Percentiles rank a stretch among this genome's conserved stretches.
phyloP scores from a whole-genome alignment of 1,284 basidiomycete species.

The Ganoderma meredithae region DNA sequence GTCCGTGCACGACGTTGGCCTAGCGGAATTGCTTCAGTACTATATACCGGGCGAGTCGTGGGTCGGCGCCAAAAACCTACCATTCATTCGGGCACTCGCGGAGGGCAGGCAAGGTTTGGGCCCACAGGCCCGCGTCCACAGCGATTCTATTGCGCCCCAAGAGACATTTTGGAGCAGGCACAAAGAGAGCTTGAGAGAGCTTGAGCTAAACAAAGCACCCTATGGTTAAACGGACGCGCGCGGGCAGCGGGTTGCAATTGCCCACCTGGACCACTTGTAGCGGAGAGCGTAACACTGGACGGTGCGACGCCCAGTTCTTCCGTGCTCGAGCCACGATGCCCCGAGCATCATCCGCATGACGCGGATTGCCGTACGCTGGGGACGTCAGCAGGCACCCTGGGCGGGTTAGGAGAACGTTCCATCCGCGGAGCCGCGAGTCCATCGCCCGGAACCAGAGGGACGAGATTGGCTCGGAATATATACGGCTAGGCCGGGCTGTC shows the following conservation, averaged over 20 bases:
- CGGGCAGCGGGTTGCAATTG: background rate
- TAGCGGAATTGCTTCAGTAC: background rate
- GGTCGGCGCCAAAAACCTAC: constrained; percentile 18
- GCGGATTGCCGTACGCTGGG: constrained; percentile 1
- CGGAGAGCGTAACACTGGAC: background rate
- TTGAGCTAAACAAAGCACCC: background rate
- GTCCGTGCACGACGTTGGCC: background rate
- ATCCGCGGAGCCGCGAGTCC: constrained; percentile 25
- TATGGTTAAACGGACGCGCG: constrained; percentile 4
- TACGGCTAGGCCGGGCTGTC: constrained; percentile 1
- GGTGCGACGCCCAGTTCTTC: constrained; percentile 17
- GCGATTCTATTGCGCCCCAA: background rate
- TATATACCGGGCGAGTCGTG: background rate
- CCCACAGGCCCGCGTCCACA: constrained; percentile 3
- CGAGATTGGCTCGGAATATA: constrained; percentile 1
- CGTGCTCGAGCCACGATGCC: constrained; percentile 34
- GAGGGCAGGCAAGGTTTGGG: background rate
- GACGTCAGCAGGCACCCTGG: constrained; percentile 20
- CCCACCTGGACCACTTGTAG: background rate
- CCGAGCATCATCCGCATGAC: constrained; percentile 36
- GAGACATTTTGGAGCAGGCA: background rate
- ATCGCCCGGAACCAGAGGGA: constrained; percentile 19
- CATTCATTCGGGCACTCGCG: constrained; percentile 17
- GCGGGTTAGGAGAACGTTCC: constrained; percentile 18
- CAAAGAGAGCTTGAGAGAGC: background rate